These are phyloP conservation scores for Trametes sanguinea DNA, from an alignment of 768 basidiomycete genomes.

Conservation along the genomic window DNA sequence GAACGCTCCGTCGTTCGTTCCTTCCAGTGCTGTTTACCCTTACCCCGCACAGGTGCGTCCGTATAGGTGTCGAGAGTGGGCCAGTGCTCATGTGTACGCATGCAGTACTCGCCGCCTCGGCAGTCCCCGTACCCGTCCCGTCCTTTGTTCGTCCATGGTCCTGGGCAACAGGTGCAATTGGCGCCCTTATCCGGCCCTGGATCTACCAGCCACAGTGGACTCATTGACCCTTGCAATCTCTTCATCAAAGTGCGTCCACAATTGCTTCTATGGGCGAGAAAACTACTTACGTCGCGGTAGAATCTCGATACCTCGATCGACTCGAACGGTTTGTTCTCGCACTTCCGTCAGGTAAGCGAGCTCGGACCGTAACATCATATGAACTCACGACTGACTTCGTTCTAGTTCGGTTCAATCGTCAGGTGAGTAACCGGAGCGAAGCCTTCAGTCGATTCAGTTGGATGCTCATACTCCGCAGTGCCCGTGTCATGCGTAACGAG, in stretches of 20 bases:
- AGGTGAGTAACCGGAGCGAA: conserved; percentile 50
- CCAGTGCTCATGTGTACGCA: not conserved
- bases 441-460: too few species aligned
- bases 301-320: conserved; percentile 85
- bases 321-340: conserved; percentile 79
- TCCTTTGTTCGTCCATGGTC: conserved; percentile 74
- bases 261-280: conserved; percentile 6
- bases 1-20: conserved; percentile 75
- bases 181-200: conserved; percentile 75
- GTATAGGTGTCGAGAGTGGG: not conserved
- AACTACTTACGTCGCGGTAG: conserved; percentile 41
- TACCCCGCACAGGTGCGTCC: conserved; percentile 60
- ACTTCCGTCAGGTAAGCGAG: conserved; percentile 72
- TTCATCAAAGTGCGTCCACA: conserved; percentile 72
- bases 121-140: conserved; percentile 45
- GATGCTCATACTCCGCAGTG: conserved; percentile 46
- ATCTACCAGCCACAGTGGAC: conserved; percentile 80
- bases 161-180: conserved; percentile 87
- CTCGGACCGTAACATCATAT: not conserved
- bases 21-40: conserved; percentile 62
- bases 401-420: conserved; percentile 84
- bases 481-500: conserved; percentile 91
- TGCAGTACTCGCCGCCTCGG: conserved; percentile 74
- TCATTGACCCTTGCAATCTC: conserved; percentile 88
- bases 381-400: conserved; percentile 10